Conservation (phyloP, 2,329 filamentous ascomycete genomes). For the Penicillium sp. region DNA sequence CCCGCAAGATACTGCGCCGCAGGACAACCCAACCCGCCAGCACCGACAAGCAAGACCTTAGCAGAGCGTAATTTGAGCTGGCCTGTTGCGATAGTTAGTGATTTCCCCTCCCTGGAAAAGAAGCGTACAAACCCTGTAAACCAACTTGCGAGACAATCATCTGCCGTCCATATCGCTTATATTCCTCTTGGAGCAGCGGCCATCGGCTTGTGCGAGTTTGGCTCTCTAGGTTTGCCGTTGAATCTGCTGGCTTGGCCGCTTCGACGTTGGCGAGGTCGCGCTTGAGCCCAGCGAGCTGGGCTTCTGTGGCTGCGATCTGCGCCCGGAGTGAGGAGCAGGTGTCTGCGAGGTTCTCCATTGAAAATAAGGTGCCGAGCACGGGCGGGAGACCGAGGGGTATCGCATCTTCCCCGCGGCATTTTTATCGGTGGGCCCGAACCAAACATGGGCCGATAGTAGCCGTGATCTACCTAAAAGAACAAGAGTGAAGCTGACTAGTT, state of each 20-base stretch:
- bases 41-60: conserved; percentile 74
- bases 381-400: not conserved
- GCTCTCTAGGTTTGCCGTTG: not conserved
- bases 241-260: conserved; percentile 15
- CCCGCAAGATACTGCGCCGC: conserved; percentile 89
- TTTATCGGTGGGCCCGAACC: conserved; percentile 1
- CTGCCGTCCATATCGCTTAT: conserved; percentile 81
- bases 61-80: conserved; percentile 68
- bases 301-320: conserved; percentile 37
- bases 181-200: conserved; percentile 68
- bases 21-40: conserved; percentile 85
- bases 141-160: conserved; percentile 82
- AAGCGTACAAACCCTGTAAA: conserved; percentile 35
- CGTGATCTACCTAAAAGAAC: not conserved
- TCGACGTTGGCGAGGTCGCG: conserved; percentile 33
- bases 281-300: conserved; percentile 33
- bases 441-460: not conserved
- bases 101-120: not conserved
- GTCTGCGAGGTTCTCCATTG: conserved; percentile 19
- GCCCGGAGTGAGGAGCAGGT: conserved; percentile 32
- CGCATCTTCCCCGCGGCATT: conserved; percentile 11
- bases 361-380: not conserved
- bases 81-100: conserved; percentile 46
- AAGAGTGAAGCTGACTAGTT: not conserved
- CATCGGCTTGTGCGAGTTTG: conserved; percentile 45